phyloP scores from a whole-genome alignment of 257 asterid species.

The Linderniella brevidens region DNA sequence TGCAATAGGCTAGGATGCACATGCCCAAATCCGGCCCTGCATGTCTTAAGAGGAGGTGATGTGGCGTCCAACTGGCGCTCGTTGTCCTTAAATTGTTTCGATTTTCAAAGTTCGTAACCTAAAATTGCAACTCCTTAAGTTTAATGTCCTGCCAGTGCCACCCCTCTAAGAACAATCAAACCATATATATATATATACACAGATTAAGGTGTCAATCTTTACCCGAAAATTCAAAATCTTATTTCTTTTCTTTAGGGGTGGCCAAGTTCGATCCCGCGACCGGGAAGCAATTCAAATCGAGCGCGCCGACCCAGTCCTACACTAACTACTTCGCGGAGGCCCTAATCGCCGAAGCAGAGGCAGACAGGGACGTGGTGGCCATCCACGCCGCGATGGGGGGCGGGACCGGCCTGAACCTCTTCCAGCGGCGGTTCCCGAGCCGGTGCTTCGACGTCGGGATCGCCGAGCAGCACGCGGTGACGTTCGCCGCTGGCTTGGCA shows the following conservation, averaged over 20 bases:
- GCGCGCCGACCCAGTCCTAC: constrained; percentile 63
- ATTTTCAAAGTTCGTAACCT: too few species aligned
- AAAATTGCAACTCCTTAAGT: too few species aligned
- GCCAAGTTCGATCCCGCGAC: constrained; percentile 87
- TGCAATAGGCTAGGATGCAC: too few species aligned
- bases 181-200: too few species aligned
- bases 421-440: constrained; percentile 70
- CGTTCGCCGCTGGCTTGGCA: constrained; percentile 95
- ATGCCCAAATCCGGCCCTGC: too few species aligned
- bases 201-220: too few species aligned
- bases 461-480: constrained; percentile 97
- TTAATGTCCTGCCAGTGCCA: too few species aligned
- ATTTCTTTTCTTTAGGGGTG: constrained; percentile 39
- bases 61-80: too few species aligned
- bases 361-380: constrained; percentile 67
- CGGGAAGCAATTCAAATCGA: constrained; percentile 76
- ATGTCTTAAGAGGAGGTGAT: too few species aligned
- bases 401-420: constrained; percentile 84
- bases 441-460: constrained; percentile 89
- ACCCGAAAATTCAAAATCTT: not conserved
- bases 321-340: constrained; percentile 95
- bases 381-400: constrained; percentile 99
- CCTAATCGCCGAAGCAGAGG: constrained; percentile 83
- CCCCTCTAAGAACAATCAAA: too few species aligned
- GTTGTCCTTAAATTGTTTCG: too few species aligned